Base-by-base conservation (phyloP, 179 eudicot species). In the Camellia oleifera region DNA sequence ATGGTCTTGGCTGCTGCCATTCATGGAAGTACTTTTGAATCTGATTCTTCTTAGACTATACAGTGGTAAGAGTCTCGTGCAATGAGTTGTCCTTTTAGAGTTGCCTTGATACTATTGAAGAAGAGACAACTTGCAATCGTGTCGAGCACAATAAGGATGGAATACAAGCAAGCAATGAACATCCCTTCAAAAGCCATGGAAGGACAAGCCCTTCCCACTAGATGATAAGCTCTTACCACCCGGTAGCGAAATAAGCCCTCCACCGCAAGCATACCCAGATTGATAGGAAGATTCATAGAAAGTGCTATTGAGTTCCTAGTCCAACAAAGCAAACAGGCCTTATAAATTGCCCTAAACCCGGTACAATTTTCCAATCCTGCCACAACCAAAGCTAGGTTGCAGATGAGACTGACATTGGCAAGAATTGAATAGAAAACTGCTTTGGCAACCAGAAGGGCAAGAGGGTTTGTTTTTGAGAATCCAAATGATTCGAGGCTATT, bases 191-290 rank as follows among this genome's bases (percentile, higher is more conserved):
- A 54, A 32, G 82, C 86, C 46, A 87, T 40, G 7, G 76, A 69
- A 82, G 79, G 80, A 4, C 76, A 61, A 52, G 76, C 23, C 0
- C 76, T 61, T 26, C 44, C 66, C 6, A 23, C 61, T 42, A 23
- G 45, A 13, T 48, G 44, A 52, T 74, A 17, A 61, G 76, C 61
- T 23, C 62, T 72, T 4, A 75, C 17, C 0, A 90, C 81, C 42
- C 93, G 77, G 79, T 79, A 82, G 48, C 75, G 70, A 42, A 90
- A 90, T 68, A 90, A 76, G n/a, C 82, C 87, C 26, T 90, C 93
- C 0, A 88, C 76, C 0, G 89, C 88, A 1, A 88, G 86, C 17
- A 88, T 57, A 10, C 87, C 84, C 4, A 90, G 50, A 74, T 87
- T 85, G 17, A 74, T 78, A 26, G 91, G 89, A 20, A 89, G 73